Evolutionary conservation across 1,139 yeast genomes (phyloP).

Genomic region (Geotrichum macrosporum): DNA sequence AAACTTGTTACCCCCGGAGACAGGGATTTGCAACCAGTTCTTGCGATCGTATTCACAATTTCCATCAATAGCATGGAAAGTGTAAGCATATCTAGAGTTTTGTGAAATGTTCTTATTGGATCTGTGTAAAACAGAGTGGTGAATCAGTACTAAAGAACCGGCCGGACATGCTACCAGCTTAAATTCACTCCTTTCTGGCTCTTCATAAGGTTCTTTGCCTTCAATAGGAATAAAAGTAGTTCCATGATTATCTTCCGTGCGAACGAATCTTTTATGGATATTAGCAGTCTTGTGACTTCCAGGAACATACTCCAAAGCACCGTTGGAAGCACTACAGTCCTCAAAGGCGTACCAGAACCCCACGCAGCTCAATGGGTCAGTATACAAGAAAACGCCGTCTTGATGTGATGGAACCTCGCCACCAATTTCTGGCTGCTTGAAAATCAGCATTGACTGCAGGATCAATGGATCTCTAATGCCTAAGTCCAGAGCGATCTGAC

Average conservation of each 20-base stretch:
- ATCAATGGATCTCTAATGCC: conserved; percentile 63
- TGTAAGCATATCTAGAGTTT: conserved; percentile 67
- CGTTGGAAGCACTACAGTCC: conserved; percentile 63
- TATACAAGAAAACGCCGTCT: conserved; percentile 69
- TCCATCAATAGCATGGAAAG: conserved; percentile 78
- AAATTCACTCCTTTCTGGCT: conserved; percentile 44
- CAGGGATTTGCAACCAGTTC: conserved; percentile 79
- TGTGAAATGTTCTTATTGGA: conserved; percentile 56
- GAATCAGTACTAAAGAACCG: conserved; percentile 64
- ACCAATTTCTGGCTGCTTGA: conserved; percentile 72
- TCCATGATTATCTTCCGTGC: conserved; percentile 39
- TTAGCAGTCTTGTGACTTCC: conserved; percentile 63
- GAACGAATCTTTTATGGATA: conserved; percentile 62
- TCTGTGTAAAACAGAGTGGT: conserved; percentile 67
- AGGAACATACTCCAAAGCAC: conserved; percentile 68
- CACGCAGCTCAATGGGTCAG: conserved; percentile 65
- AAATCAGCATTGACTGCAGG: conserved; percentile 73
- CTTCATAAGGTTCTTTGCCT: conserved; percentile 26
- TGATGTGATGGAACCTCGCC: conserved; percentile 77
- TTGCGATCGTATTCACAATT: conserved; percentile 51
- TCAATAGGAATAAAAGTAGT: conserved; percentile 41
- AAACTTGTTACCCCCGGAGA: conserved; percentile 59
- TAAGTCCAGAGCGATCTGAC: conserved; percentile 50
- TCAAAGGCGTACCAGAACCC: conserved; percentile 85
- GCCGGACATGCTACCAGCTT: conserved; percentile 60